Evolutionary conservation across 352 stramenopile species (phyloP).

Genomic region (Phytophthora nicotianae): DNA sequence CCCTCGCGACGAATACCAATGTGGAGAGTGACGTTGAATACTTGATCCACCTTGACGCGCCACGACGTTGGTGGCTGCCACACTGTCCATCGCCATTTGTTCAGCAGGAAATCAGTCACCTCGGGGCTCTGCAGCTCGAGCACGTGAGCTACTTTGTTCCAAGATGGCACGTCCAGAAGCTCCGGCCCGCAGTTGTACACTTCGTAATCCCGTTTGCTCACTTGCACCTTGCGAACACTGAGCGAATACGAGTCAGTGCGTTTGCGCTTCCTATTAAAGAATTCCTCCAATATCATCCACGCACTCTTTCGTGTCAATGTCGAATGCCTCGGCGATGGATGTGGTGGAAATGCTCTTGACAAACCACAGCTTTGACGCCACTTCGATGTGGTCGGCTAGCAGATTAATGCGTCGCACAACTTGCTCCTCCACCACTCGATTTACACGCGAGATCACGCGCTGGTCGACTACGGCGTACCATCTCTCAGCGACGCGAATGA

Average conservation of each 20-base stretch:
- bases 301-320: slow-evolving; percentile 57
- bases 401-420: slow-evolving; percentile 48
- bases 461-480: slow-evolving; percentile 66
- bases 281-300: slow-evolving; percentile 13
- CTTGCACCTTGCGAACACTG: slow-evolving; percentile 56
- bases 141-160: slow-evolving; percentile 34
- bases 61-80: slow-evolving; percentile 70
- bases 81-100: slow-evolving; percentile 48
- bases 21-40: slow-evolving; percentile 62
- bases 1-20: slow-evolving; percentile 48
- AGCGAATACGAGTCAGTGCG: slow-evolving; percentile 1
- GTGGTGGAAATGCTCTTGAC: slow-evolving; percentile 70
- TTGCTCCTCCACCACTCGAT: slow-evolving; percentile 56
- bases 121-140: slow-evolving; percentile 43
- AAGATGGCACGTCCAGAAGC: slow-evolving; percentile 50
- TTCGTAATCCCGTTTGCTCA: slow-evolving; percentile 60
- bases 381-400: slow-evolving; percentile 54
- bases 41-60: slow-evolving; percentile 69
- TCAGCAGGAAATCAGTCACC: slow-evolving; percentile 44
- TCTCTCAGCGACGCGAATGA: slow-evolving; percentile 41
- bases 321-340: slow-evolving; percentile 56
- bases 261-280: neutral
- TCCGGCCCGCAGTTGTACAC: slow-evolving; percentile 60
- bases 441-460: slow-evolving; percentile 50
- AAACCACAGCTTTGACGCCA: slow-evolving; percentile 63